These are phyloP conservation scores for Aspergillus sp. DNA, from an alignment of 2,329 filamentous ascomycete genomes.

Conservation along the genomic window DNA sequence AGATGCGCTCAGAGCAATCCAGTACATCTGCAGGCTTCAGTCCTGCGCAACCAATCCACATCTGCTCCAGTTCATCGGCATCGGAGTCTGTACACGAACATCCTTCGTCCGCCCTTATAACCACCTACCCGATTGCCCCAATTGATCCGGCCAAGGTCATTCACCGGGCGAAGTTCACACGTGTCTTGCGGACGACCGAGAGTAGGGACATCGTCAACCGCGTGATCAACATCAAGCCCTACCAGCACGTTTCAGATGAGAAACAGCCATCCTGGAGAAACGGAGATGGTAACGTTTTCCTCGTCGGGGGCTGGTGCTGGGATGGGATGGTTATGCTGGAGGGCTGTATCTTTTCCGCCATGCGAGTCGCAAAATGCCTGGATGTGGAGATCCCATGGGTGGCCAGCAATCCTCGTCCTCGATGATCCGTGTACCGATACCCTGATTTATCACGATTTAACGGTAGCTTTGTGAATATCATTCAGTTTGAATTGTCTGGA, in stretches of 20 bases:
- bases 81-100: conserved; percentile 57
- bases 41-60: conserved; percentile 37
- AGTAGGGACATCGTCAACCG: conserved; percentile 50
- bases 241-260: not conserved
- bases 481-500: not conserved
- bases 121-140: conserved; percentile 49
- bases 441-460: not conserved
- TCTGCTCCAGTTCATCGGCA: conserved; percentile 29
- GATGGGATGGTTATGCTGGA: conserved; percentile 64
- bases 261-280: conserved; percentile 48
- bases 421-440: not conserved
- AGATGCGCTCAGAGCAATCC: not conserved
- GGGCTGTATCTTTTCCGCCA: conserved; percentile 60
- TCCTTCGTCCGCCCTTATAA: conserved; percentile 53
- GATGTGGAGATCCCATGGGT: conserved; percentile 46
- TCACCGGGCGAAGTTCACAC: conserved; percentile 51
- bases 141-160: conserved; percentile 43
- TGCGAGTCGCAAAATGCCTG: conserved; percentile 55
- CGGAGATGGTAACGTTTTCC: conserved; percentile 55
- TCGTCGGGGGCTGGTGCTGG: conserved; percentile 63
- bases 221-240: conserved; percentile 39
- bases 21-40: conserved; percentile 10
- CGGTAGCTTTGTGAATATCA: not conserved
- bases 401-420: not conserved
- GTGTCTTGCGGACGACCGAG: conserved; percentile 52